Evolutionary conservation across 345 rosid genomes (phyloP).

Genomic region (Bruguiera sexangula): DNA sequence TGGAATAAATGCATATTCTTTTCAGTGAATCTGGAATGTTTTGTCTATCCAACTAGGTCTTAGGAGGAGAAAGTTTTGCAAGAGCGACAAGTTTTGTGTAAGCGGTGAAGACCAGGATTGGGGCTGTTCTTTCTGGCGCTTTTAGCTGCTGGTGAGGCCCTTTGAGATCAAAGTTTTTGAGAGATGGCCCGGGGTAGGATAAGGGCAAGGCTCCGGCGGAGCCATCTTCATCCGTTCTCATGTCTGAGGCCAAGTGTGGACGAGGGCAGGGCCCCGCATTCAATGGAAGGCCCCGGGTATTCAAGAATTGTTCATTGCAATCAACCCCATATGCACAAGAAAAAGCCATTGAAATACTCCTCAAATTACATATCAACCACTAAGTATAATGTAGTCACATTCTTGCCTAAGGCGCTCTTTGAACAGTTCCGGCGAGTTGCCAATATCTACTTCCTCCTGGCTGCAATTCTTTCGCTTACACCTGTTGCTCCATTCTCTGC

Average conservation of each 20-base stretch:
- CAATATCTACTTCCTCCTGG: constrained; percentile 83
- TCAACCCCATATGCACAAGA: constrained; percentile 66
- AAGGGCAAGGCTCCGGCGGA: constrained; percentile 74
- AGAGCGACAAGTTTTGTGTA: constrained; percentile 5
- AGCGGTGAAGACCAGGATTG: constrained; percentile 17
- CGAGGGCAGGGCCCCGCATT: constrained; percentile 45
- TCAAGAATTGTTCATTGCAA: constrained; percentile 78
- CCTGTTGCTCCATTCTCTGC: constrained; percentile 79
- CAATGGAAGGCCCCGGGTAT: constrained; percentile 63
- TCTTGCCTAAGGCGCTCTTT: constrained; percentile 81
- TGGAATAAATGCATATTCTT: constrained; percentile 6
- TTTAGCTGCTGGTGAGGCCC: constrained; percentile 11
- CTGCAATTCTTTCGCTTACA: constrained; percentile 71
- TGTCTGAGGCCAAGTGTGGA: constrained; percentile 54
- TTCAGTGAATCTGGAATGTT: constrained; percentile 4
- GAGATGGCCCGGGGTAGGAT: constrained; percentile 78
- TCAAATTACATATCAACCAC: constrained; percentile 88
- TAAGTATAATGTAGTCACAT: constrained; percentile 65
- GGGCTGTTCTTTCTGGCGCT: constrained; percentile 14
- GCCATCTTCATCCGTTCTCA: constrained; percentile 76
- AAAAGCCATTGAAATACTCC: constrained; percentile 65
- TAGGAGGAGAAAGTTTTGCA: constrained; percentile 16
- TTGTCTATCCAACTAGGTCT: constrained; percentile 25
- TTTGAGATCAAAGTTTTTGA: constrained; percentile 16
- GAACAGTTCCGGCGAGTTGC: constrained; percentile 96